Evolutionary conservation across 768 basidiomycete genomes (phyloP).

Genomic region (Mycena belliarum): DNA sequence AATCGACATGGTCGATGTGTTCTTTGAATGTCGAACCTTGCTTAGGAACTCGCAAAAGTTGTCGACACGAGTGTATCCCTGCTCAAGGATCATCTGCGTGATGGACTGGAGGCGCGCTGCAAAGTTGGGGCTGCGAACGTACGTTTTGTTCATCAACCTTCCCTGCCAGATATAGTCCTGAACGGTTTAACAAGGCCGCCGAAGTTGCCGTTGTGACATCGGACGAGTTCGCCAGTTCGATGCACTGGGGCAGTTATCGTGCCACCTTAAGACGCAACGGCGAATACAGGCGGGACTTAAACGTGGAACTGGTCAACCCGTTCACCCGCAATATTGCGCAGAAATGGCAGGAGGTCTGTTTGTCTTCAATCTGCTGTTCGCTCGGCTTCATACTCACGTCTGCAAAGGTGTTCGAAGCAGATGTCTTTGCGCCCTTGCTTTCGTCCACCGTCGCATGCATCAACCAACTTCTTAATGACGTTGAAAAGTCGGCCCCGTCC

Average conservation of each 20-base stretch:
- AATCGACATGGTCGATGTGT: background rate
- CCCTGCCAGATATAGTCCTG: too few species aligned
- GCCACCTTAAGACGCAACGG: conserved; percentile 55
- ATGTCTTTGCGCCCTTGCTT: conserved; percentile 54
- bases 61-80: conserved; percentile 46
- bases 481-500: conserved; percentile 50
- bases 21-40: background rate
- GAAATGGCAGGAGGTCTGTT: conserved; percentile 48
- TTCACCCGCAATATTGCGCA: conserved; percentile 60
- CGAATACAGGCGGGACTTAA: conserved; percentile 58
- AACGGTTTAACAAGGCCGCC: conserved; percentile 42
- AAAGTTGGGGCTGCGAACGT: conserved; percentile 51
- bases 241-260: conserved; percentile 60
- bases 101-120: conserved; percentile 62
- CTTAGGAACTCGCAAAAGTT: conserved; percentile 48
- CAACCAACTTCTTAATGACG: conserved; percentile 46
- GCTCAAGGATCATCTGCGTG: conserved; percentile 50
- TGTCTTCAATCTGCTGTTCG: background rate
- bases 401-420: conserved; percentile 50
- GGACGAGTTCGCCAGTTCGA: conserved; percentile 50
- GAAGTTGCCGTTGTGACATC: conserved; percentile 45
- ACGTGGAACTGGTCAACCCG: conserved; percentile 56
- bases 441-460: conserved; percentile 37
- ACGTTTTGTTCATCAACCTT: conserved; percentile 21
- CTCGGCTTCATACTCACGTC: background rate